A percentile compares a stretch with the other conserved stretches of the same genome.
These are phyloP conservation scores for Datura wrightii DNA, from an alignment of 257 asterid species.

Conservation along the genomic window DNA sequence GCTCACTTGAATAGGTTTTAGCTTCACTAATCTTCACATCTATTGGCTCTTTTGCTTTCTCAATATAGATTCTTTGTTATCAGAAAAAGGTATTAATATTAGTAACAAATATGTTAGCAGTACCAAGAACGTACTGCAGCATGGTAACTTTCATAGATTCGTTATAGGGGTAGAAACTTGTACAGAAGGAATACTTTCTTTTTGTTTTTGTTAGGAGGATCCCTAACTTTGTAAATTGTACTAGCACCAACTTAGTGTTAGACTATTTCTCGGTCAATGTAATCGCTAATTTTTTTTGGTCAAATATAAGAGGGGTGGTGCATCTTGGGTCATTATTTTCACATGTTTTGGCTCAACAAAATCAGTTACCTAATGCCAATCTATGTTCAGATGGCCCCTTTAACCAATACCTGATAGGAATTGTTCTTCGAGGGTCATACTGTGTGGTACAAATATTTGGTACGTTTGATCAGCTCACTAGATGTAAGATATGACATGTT, in stretches of 20 bases:
- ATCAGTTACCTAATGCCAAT: neutral
- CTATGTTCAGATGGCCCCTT: neutral
- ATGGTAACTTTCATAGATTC: no score
- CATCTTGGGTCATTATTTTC: neutral
- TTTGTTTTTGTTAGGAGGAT: no score
- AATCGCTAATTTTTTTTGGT: neutral
- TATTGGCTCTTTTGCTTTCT: neutral
- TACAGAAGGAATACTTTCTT: no score
- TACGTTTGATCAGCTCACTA: neutral
- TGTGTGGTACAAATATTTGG: neutral
- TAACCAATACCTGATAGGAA: neutral
- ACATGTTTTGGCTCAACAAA: neutral
- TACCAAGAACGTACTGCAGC: neutral
- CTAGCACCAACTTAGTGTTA: neutral
- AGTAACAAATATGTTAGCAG: no score
- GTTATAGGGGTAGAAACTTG: no score
- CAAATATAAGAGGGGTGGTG: neutral
- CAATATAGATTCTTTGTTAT: neutral
- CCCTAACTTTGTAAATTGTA: neutral
- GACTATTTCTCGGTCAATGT: slow-evolving; percentile 11
- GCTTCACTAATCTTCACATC: neutral
- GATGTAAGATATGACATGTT: neutral
- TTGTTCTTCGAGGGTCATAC: neutral
- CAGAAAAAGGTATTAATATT: no score
- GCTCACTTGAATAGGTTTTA: neutral